A percentile compares a stretch with the other conserved stretches of the same genome.
Evolutionary conservation across 352 stramenopile species (phyloP).

Genomic region (Phytophthora litchii): DNA sequence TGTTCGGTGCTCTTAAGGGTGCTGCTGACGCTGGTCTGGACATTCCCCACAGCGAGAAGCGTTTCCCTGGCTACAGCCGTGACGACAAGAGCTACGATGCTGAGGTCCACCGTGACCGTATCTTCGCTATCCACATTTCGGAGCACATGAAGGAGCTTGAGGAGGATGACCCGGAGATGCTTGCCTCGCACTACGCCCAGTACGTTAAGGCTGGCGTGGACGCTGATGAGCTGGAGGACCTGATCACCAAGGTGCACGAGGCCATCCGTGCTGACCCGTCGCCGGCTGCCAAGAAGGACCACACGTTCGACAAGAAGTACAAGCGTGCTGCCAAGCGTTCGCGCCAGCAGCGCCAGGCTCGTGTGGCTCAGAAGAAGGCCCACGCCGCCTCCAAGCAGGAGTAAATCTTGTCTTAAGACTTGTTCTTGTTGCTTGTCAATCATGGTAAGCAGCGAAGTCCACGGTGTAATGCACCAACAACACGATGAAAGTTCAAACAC

Average conservation of each 20-base stretch:
- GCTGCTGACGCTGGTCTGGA: constrained; percentile 98
- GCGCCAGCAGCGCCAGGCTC: constrained; percentile 94
- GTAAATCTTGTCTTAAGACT: constrained; percentile 31
- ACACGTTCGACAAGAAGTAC: constrained; percentile 94
- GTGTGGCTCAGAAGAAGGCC: constrained; percentile 97
- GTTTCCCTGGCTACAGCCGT: constrained; percentile 99
- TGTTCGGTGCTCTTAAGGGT: constrained; percentile 99
- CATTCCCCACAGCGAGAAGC: constrained; percentile 99
- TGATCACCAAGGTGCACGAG: constrained; percentile 96
- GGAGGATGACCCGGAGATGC: constrained; percentile 99
- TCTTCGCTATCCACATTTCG: constrained; percentile 97
- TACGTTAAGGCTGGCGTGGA: constrained; percentile 95
- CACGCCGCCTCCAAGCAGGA: constrained; percentile 66
- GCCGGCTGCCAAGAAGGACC: constrained; percentile 91
- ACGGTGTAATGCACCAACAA: constrained; percentile 25
- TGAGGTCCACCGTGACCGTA: constrained; percentile 97
- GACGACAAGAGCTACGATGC: constrained; percentile 99
- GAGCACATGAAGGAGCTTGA: constrained; percentile 99
- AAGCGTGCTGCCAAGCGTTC: constrained; percentile 94
- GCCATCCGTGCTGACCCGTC: constrained; percentile 97
- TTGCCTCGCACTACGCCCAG: constrained; percentile 96
- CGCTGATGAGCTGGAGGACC: constrained; percentile 92
- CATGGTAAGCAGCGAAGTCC: constrained; percentile 8
- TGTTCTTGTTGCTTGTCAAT: constrained; percentile 1
- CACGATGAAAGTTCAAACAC: constrained; percentile 50